phyloP scores from a whole-genome alignment of 805 yeast genomes.

The Middelhovenomyces tepae region DNA sequence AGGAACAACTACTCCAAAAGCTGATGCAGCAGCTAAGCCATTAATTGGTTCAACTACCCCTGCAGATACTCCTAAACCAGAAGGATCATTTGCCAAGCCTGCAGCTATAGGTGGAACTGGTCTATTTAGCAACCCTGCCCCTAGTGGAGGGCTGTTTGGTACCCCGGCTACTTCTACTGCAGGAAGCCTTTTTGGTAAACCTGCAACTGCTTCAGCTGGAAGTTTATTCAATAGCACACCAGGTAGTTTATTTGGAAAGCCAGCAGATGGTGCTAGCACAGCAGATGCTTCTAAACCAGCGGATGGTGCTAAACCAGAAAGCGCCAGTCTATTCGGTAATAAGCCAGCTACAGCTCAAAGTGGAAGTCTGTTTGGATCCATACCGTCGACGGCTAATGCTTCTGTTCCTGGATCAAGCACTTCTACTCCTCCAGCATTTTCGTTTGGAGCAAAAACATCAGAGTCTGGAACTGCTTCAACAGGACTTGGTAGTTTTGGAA shows the following conservation, averaged over 20 bases:
- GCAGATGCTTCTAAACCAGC: conserved; percentile 17
- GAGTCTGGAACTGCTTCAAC: conserved; percentile 1
- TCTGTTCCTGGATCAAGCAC: conserved; percentile 10
- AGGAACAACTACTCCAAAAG: not conserved
- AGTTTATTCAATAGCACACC: conserved; percentile 3
- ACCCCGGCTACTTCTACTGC: conserved; percentile 6
- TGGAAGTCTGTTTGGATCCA: conserved; percentile 14
- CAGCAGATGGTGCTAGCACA: conserved; percentile 5
- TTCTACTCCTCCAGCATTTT: conserved; percentile 8
- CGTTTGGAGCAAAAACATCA: conserved; percentile 12
- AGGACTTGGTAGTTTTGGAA: too few species aligned
- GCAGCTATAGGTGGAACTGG: conserved; percentile 14
- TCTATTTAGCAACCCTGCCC: conserved; percentile 7
- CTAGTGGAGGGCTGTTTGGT: conserved; percentile 7
- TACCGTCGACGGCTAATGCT: conserved; percentile 7
- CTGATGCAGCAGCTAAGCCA: conserved; percentile 7
- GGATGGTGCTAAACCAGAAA: conserved; percentile 10
- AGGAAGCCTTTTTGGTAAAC: conserved; percentile 4
- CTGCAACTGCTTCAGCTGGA: not conserved
- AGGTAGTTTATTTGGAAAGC: conserved; percentile 6
- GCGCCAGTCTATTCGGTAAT: conserved; percentile 12
- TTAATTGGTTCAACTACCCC: not conserved
- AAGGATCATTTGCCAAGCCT: conserved; percentile 4
- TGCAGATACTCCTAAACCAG: conserved; percentile 2
- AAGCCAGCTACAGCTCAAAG: conserved; percentile 7